Evolutionary conservation across 1,284 basidiomycete species (phyloP).

Genomic region (Boletus austroedulis): DNA sequence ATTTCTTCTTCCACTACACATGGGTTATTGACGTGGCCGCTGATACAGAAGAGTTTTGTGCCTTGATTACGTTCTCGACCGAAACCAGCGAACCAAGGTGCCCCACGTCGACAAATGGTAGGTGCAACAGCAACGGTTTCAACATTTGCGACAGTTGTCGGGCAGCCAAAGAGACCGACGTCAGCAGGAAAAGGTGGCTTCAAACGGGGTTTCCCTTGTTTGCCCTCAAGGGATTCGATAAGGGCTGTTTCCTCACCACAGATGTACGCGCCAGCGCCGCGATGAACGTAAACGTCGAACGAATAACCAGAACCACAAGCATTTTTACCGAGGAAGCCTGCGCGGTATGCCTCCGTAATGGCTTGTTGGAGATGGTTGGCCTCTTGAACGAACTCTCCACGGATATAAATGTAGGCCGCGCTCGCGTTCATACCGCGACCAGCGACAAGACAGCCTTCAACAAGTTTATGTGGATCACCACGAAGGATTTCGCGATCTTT

Average conservation of each 20-base stretch:
- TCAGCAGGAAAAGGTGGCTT: conserved; percentile 99
- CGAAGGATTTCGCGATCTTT: conserved; percentile 98
- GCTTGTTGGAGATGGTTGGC: conserved; percentile 92
- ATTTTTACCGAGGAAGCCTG: conserved; percentile 89
- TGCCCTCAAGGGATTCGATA: conserved; percentile 95
- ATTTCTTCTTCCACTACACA: conserved; percentile 99
- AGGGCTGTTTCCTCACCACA: conserved; percentile 99
- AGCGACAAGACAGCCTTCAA: conserved; percentile 97
- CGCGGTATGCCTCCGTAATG: conserved; percentile 92
- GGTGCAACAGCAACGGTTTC: conserved; percentile 98
- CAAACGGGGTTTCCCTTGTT: conserved; percentile 96
- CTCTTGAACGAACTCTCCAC: conserved; percentile 97
- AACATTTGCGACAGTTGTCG: conserved; percentile 96
- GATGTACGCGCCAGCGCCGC: conserved; percentile 97
- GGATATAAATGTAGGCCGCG: conserved; percentile 98
- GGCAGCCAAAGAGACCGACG: conserved; percentile 95
- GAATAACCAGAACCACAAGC: conserved; percentile 90
- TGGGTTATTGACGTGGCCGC: conserved; percentile 97
- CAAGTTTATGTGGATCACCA: conserved; percentile 96
- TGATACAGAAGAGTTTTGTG: conserved; percentile 95
- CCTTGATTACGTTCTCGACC: conserved; percentile 93
- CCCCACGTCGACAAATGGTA: conserved; percentile 91
- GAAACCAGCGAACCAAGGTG: conserved; percentile 91
- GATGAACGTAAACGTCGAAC: conserved; percentile 97
- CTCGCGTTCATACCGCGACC: conserved; percentile 98